Percentiles rank a stretch among this genome's conserved stretches.
Conservation (phyloP, 1,284 basidiomycete genomes). For the Ustilago bromivora region DNA sequence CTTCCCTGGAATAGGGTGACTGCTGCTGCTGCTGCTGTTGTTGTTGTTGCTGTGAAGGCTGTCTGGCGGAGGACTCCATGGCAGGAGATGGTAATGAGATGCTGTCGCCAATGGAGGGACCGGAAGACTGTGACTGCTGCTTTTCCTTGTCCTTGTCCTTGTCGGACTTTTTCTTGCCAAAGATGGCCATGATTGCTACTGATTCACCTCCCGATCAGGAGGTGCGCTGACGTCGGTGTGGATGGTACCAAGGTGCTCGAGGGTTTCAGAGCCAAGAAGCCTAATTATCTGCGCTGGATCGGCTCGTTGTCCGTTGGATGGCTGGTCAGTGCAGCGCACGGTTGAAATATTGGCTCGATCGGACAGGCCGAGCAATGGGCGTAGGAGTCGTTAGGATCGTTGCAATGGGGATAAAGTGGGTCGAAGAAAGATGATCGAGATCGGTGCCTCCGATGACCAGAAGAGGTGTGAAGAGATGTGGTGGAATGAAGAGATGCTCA, state of each 20-base stretch:
- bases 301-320: neutral
- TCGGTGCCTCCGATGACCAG: slow-evolving; percentile 11
- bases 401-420: neutral
- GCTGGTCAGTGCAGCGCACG: neutral
- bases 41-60: slow-evolving; percentile 21
- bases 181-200: slow-evolving; percentile 59
- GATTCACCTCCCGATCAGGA: neutral
- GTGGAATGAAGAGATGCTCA: slow-evolving; percentile 9
- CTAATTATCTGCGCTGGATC: neutral
- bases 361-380: neutral
- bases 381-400: slow-evolving; percentile 11
- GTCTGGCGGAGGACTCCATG: slow-evolving; percentile 34
- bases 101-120: slow-evolving; percentile 39
- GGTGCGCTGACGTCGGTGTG: neutral
- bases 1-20: slow-evolving; percentile 25
- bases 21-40: slow-evolving; percentile 39
- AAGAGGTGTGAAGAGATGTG: slow-evolving; percentile 4
- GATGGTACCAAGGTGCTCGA: neutral
- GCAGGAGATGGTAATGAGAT: slow-evolving; percentile 45
- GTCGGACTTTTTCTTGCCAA: slow-evolving; percentile 67
- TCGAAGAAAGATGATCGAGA: slow-evolving; percentile 1
- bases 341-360: neutral
- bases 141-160: slow-evolving; percentile 47
- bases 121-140: slow-evolving; percentile 15
- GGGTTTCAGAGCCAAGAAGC: neutral